These are phyloP conservation scores for Geotrichum phurueaensis DNA, from an alignment of 1,139 yeast species.

Conservation along the genomic window DNA sequence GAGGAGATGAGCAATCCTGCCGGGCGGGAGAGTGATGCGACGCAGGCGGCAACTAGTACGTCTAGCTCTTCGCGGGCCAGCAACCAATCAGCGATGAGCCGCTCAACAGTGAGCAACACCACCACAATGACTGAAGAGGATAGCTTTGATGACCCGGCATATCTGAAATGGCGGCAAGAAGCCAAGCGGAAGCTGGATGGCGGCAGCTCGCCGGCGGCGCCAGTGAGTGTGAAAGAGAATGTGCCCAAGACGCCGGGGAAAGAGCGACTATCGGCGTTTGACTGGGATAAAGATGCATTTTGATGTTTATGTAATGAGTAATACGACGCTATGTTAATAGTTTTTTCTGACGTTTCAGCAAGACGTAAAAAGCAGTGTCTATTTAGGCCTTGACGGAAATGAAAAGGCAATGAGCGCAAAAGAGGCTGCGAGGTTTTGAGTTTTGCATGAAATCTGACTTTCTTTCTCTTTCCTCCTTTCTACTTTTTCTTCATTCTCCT, in stretches of 20 bases:
- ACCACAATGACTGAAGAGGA: slow-evolving; percentile 26
- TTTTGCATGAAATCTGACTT: background rate
- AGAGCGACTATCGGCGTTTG: slow-evolving; percentile 26
- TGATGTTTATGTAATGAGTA: slow-evolving; percentile 6
- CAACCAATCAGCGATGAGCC: background rate
- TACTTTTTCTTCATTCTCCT: background rate
- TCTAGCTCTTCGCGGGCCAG: background rate
- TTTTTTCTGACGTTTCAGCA: background rate
- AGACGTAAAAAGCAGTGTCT: background rate
- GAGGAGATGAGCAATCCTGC: background rate
- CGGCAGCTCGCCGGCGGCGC: background rate
- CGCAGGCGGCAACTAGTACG: background rate
- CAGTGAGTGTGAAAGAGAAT: slow-evolving; percentile 6
- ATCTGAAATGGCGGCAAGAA: slow-evolving; percentile 24
- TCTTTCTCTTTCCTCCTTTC: background rate
- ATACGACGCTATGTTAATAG: background rate
- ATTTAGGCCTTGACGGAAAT: background rate
- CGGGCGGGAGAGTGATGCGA: background rate
- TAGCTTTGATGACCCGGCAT: slow-evolving; percentile 19
- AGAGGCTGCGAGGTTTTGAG: background rate
- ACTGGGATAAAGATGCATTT: slow-evolving; percentile 31
- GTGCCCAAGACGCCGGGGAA: slow-evolving; percentile 13
- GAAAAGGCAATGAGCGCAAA: background rate
- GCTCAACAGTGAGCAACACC: background rate
- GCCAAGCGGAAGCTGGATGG: slow-evolving; percentile 13